Base-by-base conservation (phyloP, 108 stramenopile genomes). In the Nannochloropsis gaditana region DNA sequence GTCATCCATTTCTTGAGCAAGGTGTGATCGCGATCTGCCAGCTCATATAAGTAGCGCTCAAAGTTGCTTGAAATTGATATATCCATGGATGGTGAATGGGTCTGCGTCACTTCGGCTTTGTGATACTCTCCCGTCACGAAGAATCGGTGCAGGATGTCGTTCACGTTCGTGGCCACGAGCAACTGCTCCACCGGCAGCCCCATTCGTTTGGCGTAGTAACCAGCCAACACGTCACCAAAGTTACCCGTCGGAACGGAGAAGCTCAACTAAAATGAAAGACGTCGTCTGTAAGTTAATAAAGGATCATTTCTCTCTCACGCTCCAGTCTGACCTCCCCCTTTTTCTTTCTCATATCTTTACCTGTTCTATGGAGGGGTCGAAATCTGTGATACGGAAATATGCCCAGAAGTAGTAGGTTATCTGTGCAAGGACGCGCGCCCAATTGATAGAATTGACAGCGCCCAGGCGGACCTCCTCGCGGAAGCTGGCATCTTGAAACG, bases 351-450 rank as follows among this genome's bases (percentile, higher is more conserved):
- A 15, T n/a, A 73, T n/a, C 15, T n/a, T 3, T 73, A 73, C 59
- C 59, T 73, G 15, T 4, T 73, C 59, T 73, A 73, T 73, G 59
- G 59, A 73, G 5, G 59, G 59, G 6, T 73, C 59, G n/a, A 73
- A 73, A n/a, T 73, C 59, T 6, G 59, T 73, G 59, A 73, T 73
- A 6, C 59, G 59, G n/a, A 73, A 73, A 73, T 73, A 84, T 19
- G 94, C 93, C 95, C 96, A 99, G 92, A 96, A 99, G 92, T 98
- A 99, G 90, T 99, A 99, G 9, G 97, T 96, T 45, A 95, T 98
- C 93, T 99, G 98, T 2, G 97, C 98, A 86, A 99, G 91, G 31
- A 99, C 97, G 44, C 98, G 94, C 45, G 96, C 96, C 97, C 97
- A 99, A 89, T 99, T 99, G 91, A 99, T 99, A 8, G 94, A 95